phyloP scores from a whole-genome alignment of 139 green algal species.

The Chlorella ohadii region DNA sequence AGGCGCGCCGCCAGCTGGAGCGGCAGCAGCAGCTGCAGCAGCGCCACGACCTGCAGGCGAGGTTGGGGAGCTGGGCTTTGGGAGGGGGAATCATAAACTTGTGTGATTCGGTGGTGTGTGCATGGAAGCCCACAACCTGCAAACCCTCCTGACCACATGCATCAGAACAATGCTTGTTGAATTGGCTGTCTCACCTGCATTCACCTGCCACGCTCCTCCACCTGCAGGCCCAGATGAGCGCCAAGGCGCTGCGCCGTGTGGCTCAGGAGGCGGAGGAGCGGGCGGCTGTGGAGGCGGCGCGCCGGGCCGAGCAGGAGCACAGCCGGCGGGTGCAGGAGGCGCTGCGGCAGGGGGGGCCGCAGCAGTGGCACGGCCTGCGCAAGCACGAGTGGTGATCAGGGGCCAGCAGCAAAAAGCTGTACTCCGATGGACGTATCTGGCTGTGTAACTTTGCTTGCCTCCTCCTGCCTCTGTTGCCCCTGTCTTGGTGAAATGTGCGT shows the following conservation, averaged over 20 bases:
- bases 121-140: no score
- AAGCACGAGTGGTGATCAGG: constrained; percentile 26
- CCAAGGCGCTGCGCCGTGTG: constrained; percentile 34
- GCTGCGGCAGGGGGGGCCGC: not conserved
- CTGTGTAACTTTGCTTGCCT: no score
- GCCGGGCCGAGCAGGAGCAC: not conserved
- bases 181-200: no score
- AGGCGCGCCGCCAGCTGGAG: constrained; percentile 21
- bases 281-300: not conserved
- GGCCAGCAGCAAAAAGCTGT: no score
- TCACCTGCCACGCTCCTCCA: no score
- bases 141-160: no score
- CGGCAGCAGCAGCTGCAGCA: constrained; percentile 34
- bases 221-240: constrained; percentile 44
- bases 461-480: no score
- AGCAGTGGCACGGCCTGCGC: constrained; percentile 27
- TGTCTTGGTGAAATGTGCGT: not conserved
- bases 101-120: no score
- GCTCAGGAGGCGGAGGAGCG: constrained; percentile 11
- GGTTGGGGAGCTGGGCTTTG: no score
- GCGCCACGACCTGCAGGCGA: constrained; percentile 43
- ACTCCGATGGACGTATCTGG: no score
- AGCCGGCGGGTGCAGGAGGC: not conserved
- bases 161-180: no score
- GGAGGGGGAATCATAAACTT: no score